A percentile compares a stretch with the other conserved stretches of the same genome.
Evolutionary conservation across 139 green algal genomes (phyloP).

Genomic region (Limnomonas spitsbergensis): DNA sequence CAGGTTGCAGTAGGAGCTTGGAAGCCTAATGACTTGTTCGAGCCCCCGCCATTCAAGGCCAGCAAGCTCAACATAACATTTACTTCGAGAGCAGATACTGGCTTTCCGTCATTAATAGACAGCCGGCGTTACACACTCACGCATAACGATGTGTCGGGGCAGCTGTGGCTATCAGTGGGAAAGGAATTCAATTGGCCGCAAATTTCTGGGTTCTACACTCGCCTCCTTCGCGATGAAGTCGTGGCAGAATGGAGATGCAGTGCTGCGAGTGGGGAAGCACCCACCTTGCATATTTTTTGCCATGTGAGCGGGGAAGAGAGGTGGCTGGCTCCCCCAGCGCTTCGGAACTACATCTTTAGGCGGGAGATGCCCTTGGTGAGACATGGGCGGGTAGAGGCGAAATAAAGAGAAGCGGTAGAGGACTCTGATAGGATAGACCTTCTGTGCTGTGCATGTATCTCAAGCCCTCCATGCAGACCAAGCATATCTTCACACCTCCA

Average conservation of each 20-base stretch:
- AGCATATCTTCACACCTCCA: too few relatives aligned
- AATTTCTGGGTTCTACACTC: conserved; percentile 74
- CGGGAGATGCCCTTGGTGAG: conserved; percentile 84
- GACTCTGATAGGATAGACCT: background rate
- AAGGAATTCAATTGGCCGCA: conserved; percentile 72
- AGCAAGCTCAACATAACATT: conserved; percentile 63
- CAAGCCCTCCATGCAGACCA: background rate
- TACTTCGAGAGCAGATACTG: background rate
- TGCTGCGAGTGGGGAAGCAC: background rate
- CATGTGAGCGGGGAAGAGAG: conserved; percentile 82
- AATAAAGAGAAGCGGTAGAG: background rate
- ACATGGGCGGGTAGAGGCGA: background rate
- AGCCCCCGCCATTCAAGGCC: conserved; percentile 64
- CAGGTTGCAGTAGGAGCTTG: conserved; percentile 23
- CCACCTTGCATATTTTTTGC: conserved; percentile 82
- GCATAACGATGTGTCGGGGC: conserved; percentile 87
- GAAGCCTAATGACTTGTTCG: too few relatives aligned
- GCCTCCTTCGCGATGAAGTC: conserved; percentile 79
- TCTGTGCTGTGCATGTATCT: background rate
- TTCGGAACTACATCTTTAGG: conserved; percentile 89
- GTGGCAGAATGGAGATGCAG: conserved; percentile 72
- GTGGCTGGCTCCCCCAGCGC: conserved; percentile 75
- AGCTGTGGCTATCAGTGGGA: conserved; percentile 74
- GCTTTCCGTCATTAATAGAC: background rate
- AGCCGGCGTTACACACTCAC: conserved; percentile 83